These are phyloP conservation scores for Naegleria gruberi DNA, from an alignment of 208 protist species.

Conservation along the genomic window DNA sequence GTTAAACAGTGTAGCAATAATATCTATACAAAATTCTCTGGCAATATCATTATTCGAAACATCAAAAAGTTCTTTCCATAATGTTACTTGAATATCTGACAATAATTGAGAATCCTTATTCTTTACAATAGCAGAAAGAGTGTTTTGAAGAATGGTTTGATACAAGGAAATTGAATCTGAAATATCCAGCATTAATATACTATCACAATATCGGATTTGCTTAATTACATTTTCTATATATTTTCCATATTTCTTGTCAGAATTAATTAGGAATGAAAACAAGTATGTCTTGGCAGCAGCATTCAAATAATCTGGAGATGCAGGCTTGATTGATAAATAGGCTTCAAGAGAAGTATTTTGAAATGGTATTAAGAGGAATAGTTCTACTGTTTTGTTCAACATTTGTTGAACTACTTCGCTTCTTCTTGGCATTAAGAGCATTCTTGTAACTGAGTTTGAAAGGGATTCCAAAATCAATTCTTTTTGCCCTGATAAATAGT, in stretches of 20 bases:
- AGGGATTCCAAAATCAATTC: background rate
- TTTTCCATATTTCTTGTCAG: no score
- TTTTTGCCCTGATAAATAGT: background rate
- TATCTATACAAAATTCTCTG: background rate
- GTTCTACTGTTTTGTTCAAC: background rate
- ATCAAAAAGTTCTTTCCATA: background rate
- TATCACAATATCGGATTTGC: background rate
- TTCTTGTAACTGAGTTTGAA: background rate
- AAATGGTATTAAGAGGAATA: background rate
- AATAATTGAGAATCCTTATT: background rate
- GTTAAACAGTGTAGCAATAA: background rate
- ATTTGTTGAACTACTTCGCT: background rate
- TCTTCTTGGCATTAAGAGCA: background rate
- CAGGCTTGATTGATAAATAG: background rate
- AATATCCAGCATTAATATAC: background rate
- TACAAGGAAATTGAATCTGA: background rate
- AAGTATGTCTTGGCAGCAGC: background rate
- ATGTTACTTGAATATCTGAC: background rate
- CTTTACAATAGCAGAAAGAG: background rate
- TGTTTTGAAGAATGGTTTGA: background rate
- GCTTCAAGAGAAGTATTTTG: background rate
- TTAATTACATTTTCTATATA: background rate
- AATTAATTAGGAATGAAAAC: no score
- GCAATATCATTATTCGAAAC: background rate
- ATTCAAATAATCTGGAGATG: background rate